Evolutionary conservation across 345 rosid genomes (phyloP).

Genomic region (Citrus trifoliata): DNA sequence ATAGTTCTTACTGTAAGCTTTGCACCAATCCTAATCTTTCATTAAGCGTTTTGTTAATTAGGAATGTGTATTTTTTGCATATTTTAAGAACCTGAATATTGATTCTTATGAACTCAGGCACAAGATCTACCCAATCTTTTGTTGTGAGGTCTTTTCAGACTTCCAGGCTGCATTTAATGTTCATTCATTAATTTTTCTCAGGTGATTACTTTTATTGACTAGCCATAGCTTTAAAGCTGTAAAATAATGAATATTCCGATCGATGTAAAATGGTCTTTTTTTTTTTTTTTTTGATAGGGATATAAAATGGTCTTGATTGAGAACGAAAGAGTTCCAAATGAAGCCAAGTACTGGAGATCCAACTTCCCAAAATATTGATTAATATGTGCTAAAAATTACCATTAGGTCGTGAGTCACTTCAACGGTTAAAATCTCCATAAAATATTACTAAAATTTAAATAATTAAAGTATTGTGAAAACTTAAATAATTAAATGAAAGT

Average conservation of each 20-base stretch:
- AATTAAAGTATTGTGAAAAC: fast-evolving
- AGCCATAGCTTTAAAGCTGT: too few species aligned
- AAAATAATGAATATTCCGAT: too few species aligned
- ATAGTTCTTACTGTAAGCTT: not conserved
- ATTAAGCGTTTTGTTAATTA: not conserved
- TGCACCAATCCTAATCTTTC: too few species aligned
- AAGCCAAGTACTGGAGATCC: too few species aligned
- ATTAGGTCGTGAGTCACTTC: too few species aligned
- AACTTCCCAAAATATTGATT: too few species aligned
- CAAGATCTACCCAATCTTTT: not conserved
- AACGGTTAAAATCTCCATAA: fast-evolving
- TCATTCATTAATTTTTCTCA: not conserved
- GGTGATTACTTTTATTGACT: not conserved
- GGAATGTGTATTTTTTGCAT: not conserved
- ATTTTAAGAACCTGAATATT: not conserved
- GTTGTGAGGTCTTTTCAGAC: slow-evolving; percentile 5
- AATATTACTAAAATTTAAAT: fast-evolving
- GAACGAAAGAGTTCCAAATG: too few species aligned
- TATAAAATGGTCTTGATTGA: too few species aligned
- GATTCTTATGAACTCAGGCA: not conserved
- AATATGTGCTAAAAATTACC: too few species aligned
- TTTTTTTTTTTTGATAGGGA: too few species aligned
- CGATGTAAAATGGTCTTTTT: too few species aligned
- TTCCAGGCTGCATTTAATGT: not conserved
- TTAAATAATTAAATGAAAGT: too few species aligned